phyloP scores from a whole-genome alignment of 805 yeast species.

The Candida anglica region DNA sequence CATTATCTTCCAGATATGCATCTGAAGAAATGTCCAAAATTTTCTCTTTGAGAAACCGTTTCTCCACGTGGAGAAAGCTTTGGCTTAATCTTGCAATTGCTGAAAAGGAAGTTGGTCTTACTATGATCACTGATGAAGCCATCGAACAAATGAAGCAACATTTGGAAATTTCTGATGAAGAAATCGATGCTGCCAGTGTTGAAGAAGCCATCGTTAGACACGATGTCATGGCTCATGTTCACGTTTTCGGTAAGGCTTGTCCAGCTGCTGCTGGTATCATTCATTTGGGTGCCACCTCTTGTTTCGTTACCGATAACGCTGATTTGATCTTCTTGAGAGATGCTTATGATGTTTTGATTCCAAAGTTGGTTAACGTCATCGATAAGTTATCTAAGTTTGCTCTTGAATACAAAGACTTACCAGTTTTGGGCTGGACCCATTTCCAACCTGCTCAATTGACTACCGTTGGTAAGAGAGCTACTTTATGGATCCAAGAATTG shows the following conservation, averaged over 20 bases:
- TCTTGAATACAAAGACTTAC: slow-evolving; percentile 86
- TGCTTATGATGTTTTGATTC: slow-evolving; percentile 89
- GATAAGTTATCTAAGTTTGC: slow-evolving; percentile 88
- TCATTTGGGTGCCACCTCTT: slow-evolving; percentile 97
- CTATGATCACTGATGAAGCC: slow-evolving; percentile 85
- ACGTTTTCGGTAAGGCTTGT: slow-evolving; percentile 85
- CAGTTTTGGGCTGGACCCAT: slow-evolving; percentile 98
- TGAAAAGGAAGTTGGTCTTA: slow-evolving; percentile 85
- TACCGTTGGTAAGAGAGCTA: slow-evolving; percentile 97
- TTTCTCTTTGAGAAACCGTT: slow-evolving; percentile 90
- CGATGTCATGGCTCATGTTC: slow-evolving; percentile 99
- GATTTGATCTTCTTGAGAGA: slow-evolving; percentile 95
- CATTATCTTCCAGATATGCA: slow-evolving; percentile 94
- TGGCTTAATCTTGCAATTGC: slow-evolving; percentile 96
- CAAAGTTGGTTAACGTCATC: slow-evolving; percentile 93
- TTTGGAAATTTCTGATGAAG: slow-evolving; percentile 85
- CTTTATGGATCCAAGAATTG: slow-evolving; percentile 95
- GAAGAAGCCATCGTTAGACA: slow-evolving; percentile 98
- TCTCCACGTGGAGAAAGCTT: slow-evolving; percentile 96
- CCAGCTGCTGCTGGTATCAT: slow-evolving; percentile 98
- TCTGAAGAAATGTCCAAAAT: slow-evolving; percentile 94
- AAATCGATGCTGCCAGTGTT: slow-evolving; percentile 79
- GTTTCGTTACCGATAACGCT: slow-evolving; percentile 97
- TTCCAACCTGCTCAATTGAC: slow-evolving; percentile 99
- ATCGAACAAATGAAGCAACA: slow-evolving; percentile 78